A percentile compares a stretch with the other conserved stretches of the same genome.
phyloP scores from a whole-genome alignment of 352 stramenopile species.

The Globisporangium okanoganense region DNA sequence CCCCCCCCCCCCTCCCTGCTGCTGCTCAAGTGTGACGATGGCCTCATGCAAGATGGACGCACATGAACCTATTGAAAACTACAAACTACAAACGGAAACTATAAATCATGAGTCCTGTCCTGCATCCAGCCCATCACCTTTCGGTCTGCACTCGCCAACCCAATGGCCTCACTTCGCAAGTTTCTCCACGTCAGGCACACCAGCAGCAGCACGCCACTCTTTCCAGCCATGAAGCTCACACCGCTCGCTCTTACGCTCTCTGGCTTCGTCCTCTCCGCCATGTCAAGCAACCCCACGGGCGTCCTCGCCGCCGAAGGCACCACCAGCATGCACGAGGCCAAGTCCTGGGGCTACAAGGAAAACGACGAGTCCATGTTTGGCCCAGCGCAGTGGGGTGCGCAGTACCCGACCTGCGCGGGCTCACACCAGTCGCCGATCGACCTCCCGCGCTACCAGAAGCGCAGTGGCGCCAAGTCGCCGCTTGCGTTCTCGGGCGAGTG shows the following conservation, averaged over 20 bases:
- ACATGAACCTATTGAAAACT: too few relatives aligned
- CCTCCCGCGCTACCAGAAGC: background rate
- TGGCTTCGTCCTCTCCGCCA: background rate
- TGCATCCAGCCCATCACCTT: too few relatives aligned
- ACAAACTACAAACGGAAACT: too few relatives aligned
- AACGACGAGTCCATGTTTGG: constrained; percentile 13
- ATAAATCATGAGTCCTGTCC: too few relatives aligned
- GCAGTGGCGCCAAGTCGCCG: background rate
- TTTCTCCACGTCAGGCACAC: background rate
- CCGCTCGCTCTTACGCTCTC: background rate
- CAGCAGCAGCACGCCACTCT: background rate
- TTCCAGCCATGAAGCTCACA: constrained; percentile 3
- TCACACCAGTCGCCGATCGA: constrained; percentile 26
- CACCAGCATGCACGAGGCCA: background rate
- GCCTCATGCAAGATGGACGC: too few relatives aligned
- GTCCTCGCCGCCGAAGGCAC: background rate
- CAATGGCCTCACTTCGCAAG: background rate
- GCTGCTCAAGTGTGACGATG: too few relatives aligned
- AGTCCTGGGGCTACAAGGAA: background rate
- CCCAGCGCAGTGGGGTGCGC: constrained; percentile 16
- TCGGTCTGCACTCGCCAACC: too few relatives aligned
- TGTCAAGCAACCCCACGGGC: too few relatives aligned
- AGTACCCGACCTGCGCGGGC: constrained; percentile 17
- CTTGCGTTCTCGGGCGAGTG: constrained; percentile 21
- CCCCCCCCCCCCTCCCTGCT: too few relatives aligned